A percentile compares a stretch with the other conserved stretches of the same genome.
phyloP scores from a whole-genome alignment of 345 rosid genomes.

The Pistacia integerrima region DNA sequence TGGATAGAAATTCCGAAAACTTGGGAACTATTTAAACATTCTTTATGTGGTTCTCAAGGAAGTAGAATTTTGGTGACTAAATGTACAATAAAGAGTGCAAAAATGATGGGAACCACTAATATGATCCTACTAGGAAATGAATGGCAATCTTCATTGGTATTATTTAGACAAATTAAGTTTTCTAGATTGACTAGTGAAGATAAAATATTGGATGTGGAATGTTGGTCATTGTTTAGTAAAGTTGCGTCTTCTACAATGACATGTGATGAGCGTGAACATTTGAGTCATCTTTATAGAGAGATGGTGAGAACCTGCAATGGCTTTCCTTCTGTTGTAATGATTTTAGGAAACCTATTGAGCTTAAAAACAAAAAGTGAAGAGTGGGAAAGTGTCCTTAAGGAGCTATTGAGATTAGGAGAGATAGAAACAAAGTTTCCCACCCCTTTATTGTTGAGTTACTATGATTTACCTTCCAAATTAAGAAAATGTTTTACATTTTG shows the following conservation, averaged over 20 bases:
- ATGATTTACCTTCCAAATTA: background rate
- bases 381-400: background rate
- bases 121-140: background rate
- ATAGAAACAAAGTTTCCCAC: background rate
- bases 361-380: too few relatives aligned
- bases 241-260: background rate
- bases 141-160: background rate
- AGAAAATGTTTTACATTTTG: background rate
- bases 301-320: background rate
- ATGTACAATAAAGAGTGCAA: background rate
- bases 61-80: background rate
- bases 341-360: background rate
- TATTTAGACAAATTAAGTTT: background rate
- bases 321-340: background rate
- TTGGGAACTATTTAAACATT: background rate
- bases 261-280: background rate
- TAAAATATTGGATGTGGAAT: background rate
- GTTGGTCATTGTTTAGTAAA: background rate
- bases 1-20: background rate
- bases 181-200: background rate
- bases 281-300: too few relatives aligned
- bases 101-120: background rate
- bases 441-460: background rate
- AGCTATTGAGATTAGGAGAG: background rate
- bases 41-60: background rate